Conservation (phyloP, 1,284 basidiomycete species). For the Ceratobasidium sp. region DNA sequence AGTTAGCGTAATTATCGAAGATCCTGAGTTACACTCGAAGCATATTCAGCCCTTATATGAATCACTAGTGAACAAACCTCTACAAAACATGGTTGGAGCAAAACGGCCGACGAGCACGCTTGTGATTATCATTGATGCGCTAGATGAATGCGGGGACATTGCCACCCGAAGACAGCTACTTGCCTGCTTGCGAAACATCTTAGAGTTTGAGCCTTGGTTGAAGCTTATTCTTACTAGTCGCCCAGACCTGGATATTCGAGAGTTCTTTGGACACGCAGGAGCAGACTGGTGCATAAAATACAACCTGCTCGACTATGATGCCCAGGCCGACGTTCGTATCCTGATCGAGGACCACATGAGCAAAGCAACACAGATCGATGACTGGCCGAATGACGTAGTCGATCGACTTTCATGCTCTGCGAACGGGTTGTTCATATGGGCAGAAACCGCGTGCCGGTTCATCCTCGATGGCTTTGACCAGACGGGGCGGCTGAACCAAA, state of each 20-base stretch:
- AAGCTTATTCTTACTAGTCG: conserved; percentile 41
- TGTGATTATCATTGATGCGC: conserved; percentile 9
- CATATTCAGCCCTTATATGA: background rate
- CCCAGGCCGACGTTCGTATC: background rate
- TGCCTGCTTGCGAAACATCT: background rate
- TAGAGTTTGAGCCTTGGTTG: background rate
- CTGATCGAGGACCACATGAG: background rate
- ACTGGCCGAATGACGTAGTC: background rate
- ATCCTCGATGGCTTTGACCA: conserved; percentile 22
- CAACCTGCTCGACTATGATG: background rate
- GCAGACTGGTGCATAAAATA: background rate
- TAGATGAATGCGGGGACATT: background rate
- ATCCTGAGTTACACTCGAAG: background rate
- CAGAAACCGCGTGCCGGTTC: conserved; percentile 11
- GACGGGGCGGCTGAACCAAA: background rate
- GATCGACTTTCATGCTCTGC: background rate
- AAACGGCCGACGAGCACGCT: background rate
- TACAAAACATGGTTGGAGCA: background rate
- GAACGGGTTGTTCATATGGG: background rate
- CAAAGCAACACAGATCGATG: background rate
- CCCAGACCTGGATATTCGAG: background rate
- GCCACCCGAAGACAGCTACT: conserved; percentile 5
- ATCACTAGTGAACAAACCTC: background rate
- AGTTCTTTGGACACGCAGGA: background rate
- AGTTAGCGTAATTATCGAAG: background rate